phyloP scores from a whole-genome alignment of 129 eudicot species.

The Smallanthus sonchifolius region DNA sequence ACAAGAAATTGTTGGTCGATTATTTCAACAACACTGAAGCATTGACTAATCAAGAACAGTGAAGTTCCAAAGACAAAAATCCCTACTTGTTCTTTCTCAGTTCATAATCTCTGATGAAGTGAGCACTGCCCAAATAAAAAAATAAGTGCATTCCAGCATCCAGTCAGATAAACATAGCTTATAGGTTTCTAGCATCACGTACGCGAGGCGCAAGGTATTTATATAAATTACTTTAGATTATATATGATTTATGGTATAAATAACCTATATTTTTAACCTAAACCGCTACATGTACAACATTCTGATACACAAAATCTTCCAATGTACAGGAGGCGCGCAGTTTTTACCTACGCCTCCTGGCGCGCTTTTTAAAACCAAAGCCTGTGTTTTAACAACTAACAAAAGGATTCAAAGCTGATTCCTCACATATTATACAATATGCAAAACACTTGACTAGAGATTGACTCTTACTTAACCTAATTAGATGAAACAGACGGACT shows the following conservation, averaged over 20 bases:
- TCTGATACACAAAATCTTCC: too few species aligned
- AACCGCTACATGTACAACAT: too few species aligned
- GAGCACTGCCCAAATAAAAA: not conserved
- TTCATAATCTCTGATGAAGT: not conserved
- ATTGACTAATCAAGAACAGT: not conserved
- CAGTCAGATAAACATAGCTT: not conserved
- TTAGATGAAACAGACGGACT: not conserved
- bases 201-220: too few species aligned
- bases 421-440: not conserved
- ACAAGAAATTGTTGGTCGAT: not conserved
- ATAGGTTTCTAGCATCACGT: too few species aligned
- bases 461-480: constrained; percentile 1
- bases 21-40: not conserved
- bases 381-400: not conserved
- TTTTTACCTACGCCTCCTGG: too few species aligned
- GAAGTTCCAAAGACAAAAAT: not conserved
- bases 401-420: not conserved
- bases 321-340: too few species aligned
- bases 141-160: not conserved
- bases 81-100: constrained; percentile 9
- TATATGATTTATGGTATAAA: too few species aligned
- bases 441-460: not conserved
- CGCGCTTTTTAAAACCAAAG: not conserved
- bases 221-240: too few species aligned
- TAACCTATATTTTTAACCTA: too few species aligned